Conservation (phyloP, 257 asterid species). For the Plantago elongata region DNA sequence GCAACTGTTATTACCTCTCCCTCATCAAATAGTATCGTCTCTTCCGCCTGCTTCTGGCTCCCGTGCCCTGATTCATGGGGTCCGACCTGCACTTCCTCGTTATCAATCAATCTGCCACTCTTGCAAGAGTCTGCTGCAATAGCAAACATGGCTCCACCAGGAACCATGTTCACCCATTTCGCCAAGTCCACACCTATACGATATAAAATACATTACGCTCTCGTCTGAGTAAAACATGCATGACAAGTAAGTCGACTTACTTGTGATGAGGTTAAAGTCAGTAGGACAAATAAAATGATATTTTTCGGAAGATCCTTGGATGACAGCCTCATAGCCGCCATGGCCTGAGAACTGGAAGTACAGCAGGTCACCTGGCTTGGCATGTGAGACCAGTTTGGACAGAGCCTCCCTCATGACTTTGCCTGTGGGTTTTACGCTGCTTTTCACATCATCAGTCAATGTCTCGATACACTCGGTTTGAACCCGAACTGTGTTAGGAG, state of each 20-base stretch:
- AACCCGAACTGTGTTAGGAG: neutral
- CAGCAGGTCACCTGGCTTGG: neutral
- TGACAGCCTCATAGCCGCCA: too few species aligned
- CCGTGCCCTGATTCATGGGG: neutral
- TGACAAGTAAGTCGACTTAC: too few species aligned
- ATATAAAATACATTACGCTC: neutral
- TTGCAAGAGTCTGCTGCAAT: neutral
- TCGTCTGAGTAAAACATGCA: too few species aligned
- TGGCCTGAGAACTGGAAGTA: neutral
- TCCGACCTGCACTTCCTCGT: neutral
- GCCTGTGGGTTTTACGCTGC: neutral
- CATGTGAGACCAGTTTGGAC: neutral
- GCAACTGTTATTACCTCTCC: neutral
- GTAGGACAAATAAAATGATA: too few species aligned
- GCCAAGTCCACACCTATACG: neutral
- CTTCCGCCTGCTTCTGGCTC: neutral
- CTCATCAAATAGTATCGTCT: neutral
- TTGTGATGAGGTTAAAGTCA: too few species aligned
- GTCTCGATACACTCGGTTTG: neutral
- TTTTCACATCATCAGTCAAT: neutral
- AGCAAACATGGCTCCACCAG: neutral
- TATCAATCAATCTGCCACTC: constrained; percentile 9
- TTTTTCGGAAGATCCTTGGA: too few species aligned
- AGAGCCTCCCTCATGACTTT: neutral
- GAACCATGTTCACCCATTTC: neutral